Evolutionary conservation across 257 asterid species (phyloP), one percentile per base, ranked within the genome.

Genomic region (Lavandula angustifolia): DNA sequence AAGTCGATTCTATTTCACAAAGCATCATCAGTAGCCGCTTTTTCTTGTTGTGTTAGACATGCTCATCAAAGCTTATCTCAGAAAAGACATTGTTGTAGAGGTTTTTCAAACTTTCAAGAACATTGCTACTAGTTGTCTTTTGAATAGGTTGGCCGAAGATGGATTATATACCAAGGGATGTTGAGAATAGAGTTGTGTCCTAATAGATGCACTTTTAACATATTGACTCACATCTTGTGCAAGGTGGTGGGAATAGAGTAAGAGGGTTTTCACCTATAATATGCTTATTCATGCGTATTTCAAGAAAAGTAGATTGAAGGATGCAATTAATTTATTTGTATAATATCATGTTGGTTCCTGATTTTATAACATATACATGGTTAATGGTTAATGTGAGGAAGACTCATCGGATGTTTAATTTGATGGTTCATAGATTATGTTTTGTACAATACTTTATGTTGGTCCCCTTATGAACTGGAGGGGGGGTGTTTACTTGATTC

Each of bases 41-140:
- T n/a, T n/a, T 56, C 95, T 94, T 60, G 85, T 81, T 66, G 95
- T 89, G 47, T 84, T 89, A 73, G 98, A 92, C 75, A 85, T 92
- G 95, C 88, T 92, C 48, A 67, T 89, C 64, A 89, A 85, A 86
- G 95, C 96, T 70, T 89, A 81, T 71, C 85, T 89, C 65, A 78
- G 74, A 55, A 67, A 59, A 58, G 86, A 83, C 43, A 79, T 76
- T 92, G 79, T 81, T 67, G 54, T 63, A 64, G 86, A 85, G 40
- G 77, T 94, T 69, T 82, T 69, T 70, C 82, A 35, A 55, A 78
- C 74, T 47, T 87, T 82, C 66, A 78, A 65, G 35, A 76, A 75
- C 76, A 80, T 78, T 55, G 65, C 95, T 6, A 54, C 76, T 46
- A 92, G 89, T 63, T 78, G 82, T 73, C 91, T 89, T 64, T 54